phyloP scores from a whole-genome alignment of 2,329 filamentous ascomycete species.

The Incumbomyces lentus region DNA sequence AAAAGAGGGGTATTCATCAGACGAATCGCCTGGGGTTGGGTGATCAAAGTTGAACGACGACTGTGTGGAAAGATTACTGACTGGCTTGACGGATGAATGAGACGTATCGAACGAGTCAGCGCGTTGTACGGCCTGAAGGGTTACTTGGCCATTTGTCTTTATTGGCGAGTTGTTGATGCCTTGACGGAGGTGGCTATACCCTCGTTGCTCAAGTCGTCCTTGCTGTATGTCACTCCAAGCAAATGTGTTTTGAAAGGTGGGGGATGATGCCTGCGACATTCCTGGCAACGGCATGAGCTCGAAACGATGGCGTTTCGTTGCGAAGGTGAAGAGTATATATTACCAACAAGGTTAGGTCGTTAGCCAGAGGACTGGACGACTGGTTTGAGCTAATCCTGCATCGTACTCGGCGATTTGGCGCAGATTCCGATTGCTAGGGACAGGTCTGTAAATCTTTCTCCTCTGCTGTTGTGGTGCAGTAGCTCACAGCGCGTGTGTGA shows the following conservation, averaged over 20 bases:
- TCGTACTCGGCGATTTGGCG: not conserved
- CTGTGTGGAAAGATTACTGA: not conserved
- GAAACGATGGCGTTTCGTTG: not conserved
- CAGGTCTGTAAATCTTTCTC: too few relatives aligned
- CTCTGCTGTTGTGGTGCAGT: not conserved
- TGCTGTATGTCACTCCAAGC: not conserved
- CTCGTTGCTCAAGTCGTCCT: not conserved
- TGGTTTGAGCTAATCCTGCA: conserved; percentile 1
- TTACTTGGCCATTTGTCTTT: not conserved
- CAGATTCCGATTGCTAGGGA: too few relatives aligned
- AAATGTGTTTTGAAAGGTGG: not conserved
- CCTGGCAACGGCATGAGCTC: not conserved
- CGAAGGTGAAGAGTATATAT: not conserved
- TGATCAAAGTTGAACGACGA: conserved; percentile 4
- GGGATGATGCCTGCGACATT: conserved; percentile 4
- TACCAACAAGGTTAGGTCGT: not conserved
- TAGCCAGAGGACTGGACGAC: not conserved
- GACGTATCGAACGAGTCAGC: not conserved
- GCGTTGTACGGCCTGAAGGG: not conserved
- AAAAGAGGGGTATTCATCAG: not conserved
- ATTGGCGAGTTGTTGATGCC: not conserved
- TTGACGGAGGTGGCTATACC: not conserved
- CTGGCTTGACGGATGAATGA: not conserved
- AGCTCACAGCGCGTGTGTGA: not conserved
- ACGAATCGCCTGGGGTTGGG: not conserved